Base-by-base conservation (phyloP, 2,329 filamentous ascomycete genomes). In the Diaporthe caulivora region DNA sequence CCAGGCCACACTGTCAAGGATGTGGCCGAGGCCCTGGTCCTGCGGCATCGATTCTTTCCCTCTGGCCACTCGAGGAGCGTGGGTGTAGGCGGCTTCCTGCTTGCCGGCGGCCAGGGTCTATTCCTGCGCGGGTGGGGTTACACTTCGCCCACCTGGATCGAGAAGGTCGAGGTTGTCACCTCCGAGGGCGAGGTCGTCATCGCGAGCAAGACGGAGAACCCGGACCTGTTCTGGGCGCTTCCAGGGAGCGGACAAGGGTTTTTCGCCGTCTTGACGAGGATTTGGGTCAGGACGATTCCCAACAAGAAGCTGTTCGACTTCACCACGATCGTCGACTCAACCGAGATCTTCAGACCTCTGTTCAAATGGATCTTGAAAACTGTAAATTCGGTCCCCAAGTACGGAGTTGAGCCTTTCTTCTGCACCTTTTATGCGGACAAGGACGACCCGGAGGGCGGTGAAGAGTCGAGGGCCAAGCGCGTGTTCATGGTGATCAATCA, bases 381-480 rank as follows among this genome's bases (percentile, higher is more conserved):
- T 9, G 17, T 18, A 8, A n/a, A 44, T 15, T 37, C 37, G 37
- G 17, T 44, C 37, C 57, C 57, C 15, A 62, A 21, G 21, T 44
- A 62, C 7, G 57, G 57, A 37, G 37, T 9, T 21, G 57, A 60
- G 24, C 57, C 57, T 17, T 60, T 60, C n/a, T 60, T 60, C 34
- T 60, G 57, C 57, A 60, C 57, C 15, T 60, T 42, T n/a, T 60
- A 60, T 13, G n/a, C 57, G 15, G 57, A 60, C 15, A 42, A 26
- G 5, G 57, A 60, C n/a, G 57, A 60, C 18, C 57, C 57, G 5
- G 37, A 60, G 2, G 57, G 57, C n/a, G 57, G 34, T 7, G 57
- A 60, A 11, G 57, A 42, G 57, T 60, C 57, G 34, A 60, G 40
- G 57, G 40, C n/a, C 57, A 60, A 60, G 37, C 57, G 57, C 13